These are phyloP conservation scores for Kodamaea laetipori DNA, from an alignment of 805 yeast genomes.

Conservation along the genomic window DNA sequence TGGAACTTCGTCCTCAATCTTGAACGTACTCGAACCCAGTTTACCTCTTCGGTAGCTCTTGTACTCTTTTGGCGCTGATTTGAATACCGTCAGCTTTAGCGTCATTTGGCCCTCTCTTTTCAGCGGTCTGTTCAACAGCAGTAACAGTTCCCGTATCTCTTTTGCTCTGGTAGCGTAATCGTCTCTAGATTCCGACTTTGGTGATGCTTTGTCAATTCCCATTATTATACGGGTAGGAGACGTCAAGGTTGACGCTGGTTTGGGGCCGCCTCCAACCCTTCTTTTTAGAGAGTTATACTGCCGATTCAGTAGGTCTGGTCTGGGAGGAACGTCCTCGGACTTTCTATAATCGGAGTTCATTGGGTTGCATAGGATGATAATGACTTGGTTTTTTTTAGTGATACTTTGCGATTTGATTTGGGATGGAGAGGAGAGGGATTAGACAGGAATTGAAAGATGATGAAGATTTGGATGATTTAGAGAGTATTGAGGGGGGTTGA, in stretches of 20 bases:
- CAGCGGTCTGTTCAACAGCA: not conserved
- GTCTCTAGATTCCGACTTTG: no score
- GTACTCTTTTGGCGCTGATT: no score
- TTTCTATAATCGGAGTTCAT: conserved; percentile 1
- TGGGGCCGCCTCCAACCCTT: not conserved
- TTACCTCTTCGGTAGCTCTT: no score
- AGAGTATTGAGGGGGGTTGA: no score
- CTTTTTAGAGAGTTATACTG: not conserved
- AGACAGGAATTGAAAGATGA: no score
- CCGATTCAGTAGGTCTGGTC: not conserved
- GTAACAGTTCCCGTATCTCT: not conserved
- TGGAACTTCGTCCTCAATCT: not conserved
- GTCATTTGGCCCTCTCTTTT: no score
- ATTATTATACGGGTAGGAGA: not conserved
- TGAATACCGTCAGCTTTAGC: no score
- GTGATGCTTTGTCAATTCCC: not conserved
- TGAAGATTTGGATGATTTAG: no score
- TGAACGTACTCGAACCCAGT: no score
- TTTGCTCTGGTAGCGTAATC: not conserved
- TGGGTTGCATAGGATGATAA: not conserved
- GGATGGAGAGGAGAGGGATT: not conserved
- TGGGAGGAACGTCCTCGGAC: not conserved
- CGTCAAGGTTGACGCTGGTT: not conserved
- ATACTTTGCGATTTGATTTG: no score
- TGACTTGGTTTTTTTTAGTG: no score